Evolutionary conservation across 2,329 filamentous ascomycete species (phyloP), one percentile per base, ranked within the genome.

Genomic region (Verticillium alfalfae): DNA sequence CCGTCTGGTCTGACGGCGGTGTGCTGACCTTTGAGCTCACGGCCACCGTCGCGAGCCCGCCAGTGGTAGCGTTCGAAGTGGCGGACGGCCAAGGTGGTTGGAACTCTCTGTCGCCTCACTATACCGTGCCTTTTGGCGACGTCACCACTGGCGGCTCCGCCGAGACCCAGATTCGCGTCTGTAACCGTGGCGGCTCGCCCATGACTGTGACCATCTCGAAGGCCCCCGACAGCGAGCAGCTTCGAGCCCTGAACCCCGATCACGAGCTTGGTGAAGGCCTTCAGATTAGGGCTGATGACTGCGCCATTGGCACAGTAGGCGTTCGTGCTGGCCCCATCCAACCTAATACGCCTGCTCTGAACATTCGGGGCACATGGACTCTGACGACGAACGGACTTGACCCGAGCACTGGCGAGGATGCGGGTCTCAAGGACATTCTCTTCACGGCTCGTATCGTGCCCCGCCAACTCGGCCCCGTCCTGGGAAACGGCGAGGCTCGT

Each of bases 301-400:
- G 72, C 49, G 70, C 71, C 10, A 61, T 66, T 2, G 74, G 70
- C 18, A 69, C 68, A 13, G 69, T 75, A 0, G 70, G 70, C 3
- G 71, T 75, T 54, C 70, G 70, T 56, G 67, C 72, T 3, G 67
- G 68, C 7, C 66, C 70, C 0, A 60, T 71, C 2, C 70, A 72
- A 31, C 70, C 71, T 1, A 71, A 73, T 56, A 66, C 67, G n/a
- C 68, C 67, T 4, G 63, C 67, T 10, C 71, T 74, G 45, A 58
- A 63, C 15, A 65, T 74, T 2, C 67, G 64, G 1, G 70, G 69
- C 41, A 57, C 67, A 3, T 80, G 77, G 77, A 75, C 73, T 5
- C 65, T 79, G 57, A 79, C 78, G 61, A 74, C 73, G 2, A 75
- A 78, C 60, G 78, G 79, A 62, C 67, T 74, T 4, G 71, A 68